Evolutionary conservation across 2,329 filamentous ascomycete species (phyloP).

Genomic region (Orbilia oligospora): DNA sequence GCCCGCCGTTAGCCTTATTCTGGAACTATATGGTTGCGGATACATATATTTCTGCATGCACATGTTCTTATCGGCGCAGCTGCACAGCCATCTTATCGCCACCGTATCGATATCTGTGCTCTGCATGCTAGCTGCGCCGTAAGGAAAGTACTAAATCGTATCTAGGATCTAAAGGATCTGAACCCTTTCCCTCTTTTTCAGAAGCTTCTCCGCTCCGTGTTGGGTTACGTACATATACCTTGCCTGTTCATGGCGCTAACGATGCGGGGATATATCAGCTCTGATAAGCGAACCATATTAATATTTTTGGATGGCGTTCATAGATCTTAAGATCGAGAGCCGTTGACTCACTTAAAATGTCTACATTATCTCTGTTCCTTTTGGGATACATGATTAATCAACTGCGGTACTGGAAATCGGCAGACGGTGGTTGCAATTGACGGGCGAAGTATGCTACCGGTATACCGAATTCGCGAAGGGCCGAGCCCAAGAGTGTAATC

Average conservation of each 20-base stretch:
- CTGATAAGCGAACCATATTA: neutral
- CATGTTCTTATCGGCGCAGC: conserved; percentile 7
- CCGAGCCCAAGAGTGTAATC: no score
- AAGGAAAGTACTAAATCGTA: neutral
- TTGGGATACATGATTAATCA: no score
- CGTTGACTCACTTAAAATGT: neutral
- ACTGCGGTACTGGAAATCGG: no score
- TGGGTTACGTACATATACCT: no score
- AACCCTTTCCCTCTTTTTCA: neutral
- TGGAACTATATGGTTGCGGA: neutral
- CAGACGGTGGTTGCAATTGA: no score
- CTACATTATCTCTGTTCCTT: no score
- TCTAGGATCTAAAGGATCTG: conserved; percentile 2
- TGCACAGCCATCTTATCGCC: neutral
- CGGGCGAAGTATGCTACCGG: no score
- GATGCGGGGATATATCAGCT: neutral
- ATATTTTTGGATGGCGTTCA: neutral
- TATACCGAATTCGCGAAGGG: no score
- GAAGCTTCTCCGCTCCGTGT: neutral
- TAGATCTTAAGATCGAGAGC: no score
- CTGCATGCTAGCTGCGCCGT: neutral
- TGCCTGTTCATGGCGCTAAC: neutral
- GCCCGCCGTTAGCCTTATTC: neutral
- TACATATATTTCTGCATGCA: neutral
- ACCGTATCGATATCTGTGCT: neutral